phyloP scores from a whole-genome alignment of 805 yeast genomes.

The Candida nanaspora region DNA sequence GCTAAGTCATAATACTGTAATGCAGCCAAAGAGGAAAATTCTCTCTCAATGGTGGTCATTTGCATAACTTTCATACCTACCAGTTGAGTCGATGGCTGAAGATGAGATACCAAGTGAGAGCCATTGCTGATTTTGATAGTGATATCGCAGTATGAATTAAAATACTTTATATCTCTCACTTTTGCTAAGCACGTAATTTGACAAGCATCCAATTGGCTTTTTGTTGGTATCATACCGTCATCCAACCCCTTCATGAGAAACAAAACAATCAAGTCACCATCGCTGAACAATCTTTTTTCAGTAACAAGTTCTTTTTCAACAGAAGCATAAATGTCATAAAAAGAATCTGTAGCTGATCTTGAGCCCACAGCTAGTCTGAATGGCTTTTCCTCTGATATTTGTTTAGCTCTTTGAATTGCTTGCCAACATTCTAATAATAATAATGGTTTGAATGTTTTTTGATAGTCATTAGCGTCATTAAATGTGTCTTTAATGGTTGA shows the following conservation, averaged over 20 bases:
- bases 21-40: constrained; percentile 76
- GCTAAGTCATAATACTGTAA: constrained; percentile 73
- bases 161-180: constrained; percentile 61
- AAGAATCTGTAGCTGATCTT: constrained; percentile 75
- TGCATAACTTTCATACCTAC: constrained; percentile 72
- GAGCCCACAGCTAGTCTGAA: constrained; percentile 69
- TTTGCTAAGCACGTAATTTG: constrained; percentile 70
- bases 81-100: constrained; percentile 53
- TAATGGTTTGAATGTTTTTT: constrained; percentile 66
- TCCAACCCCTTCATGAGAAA: constrained; percentile 39
- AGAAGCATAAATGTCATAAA: constrained; percentile 80
- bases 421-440: constrained; percentile 92
- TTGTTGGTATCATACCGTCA: constrained; percentile 16
- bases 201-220: constrained; percentile 8
- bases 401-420: constrained; percentile 66
- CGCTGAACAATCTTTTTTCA: constrained; percentile 49
- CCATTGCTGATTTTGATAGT: constrained; percentile 61
- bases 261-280: constrained; percentile 68
- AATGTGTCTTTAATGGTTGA: constrained; percentile 50
- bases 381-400: constrained; percentile 50
- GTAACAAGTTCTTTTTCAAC: constrained; percentile 43
- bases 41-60: constrained; percentile 91
- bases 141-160: constrained; percentile 63
- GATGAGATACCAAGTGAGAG: constrained; percentile 51
- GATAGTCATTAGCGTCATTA: constrained; percentile 55